These are phyloP conservation scores for Cryphonectria japonica DNA, from an alignment of 2,329 filamentous ascomycete genomes.

Conservation along the genomic window DNA sequence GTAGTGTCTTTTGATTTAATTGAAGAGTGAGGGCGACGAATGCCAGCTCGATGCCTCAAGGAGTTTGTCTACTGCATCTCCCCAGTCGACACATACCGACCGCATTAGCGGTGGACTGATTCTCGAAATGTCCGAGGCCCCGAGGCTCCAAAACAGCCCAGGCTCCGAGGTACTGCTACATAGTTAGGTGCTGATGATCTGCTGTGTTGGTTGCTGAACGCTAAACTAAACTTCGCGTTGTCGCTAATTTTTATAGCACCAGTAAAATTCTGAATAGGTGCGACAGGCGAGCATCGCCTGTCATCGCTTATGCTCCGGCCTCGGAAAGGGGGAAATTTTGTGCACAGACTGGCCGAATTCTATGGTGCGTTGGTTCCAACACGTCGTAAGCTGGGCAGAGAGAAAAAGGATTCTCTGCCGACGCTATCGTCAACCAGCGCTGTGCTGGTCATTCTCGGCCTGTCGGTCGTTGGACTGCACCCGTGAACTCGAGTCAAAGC, in stretches of 20 bases:
- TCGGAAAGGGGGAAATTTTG: not conserved
- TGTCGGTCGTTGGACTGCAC: slow-evolving; percentile 21
- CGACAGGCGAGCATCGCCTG: not conserved
- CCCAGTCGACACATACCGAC: not conserved
- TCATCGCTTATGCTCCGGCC: not conserved
- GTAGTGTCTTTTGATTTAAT: slow-evolving; percentile 1
- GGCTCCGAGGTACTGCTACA: not conserved
- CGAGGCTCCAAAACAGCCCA: not conserved
- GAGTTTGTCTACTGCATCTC: not conserved
- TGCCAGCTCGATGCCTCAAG: not conserved
- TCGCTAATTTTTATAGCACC: not conserved
- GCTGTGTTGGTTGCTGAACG: not conserved
- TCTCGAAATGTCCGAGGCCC: not conserved
- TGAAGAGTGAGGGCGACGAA: not conserved
- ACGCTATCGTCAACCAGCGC: slow-evolving; percentile 10
- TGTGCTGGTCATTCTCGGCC: slow-evolving; percentile 26
- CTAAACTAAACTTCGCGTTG: not conserved
- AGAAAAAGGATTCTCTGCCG: slow-evolving; percentile 11
- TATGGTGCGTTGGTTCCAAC: slow-evolving; percentile 1
- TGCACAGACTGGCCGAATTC: not conserved
- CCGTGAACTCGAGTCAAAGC: slow-evolving; percentile 23
- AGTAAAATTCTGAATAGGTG: not conserved
- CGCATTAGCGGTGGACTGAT: not conserved
- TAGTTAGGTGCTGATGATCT: not conserved
- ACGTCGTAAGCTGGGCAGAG: slow-evolving; percentile 21